Evolutionary conservation across 1,284 basidiomycete species (phyloP), one percentile per base, ranked within the genome.

Genomic region (Bjerkandera adusta): DNA sequence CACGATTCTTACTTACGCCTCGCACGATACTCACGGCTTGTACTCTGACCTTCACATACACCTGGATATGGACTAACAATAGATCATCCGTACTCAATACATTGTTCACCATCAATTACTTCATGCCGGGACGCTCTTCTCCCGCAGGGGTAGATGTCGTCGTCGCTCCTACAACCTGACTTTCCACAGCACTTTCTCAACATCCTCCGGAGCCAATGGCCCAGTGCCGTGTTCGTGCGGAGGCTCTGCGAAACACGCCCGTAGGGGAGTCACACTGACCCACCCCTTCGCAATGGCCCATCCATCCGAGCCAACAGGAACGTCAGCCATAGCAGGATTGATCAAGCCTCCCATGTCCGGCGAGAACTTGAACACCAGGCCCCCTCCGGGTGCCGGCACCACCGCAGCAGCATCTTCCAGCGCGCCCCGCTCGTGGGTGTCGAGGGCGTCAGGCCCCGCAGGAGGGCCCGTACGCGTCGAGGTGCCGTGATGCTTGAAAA

Each of bases 231-330:
- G 41, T 21, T 56, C 60, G 11, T 55, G 51, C 27, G 52, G 58
- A 11, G 79, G 79, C 58, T 90, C 85, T 12, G 77, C 86, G 59
- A 91, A 92, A 41, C 75, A 72, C 2, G 89, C 82, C 43, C 79
- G 72, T 47, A 92, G 63, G 2, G 90, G 85, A 20, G 87, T 90
- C 2, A 92, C 79, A 51, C 85, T 88, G 18, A 77, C 81, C 56
- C 71, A 77, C 7, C 83, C 85, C 48, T 80, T 70, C 52, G 73
- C 68, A 21, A 92, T 70, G 16, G 87, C 89, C 85, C 86, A 94
- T 0, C 79, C 82, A 66, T 96, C 93, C 7, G 86, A 83, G 2
- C 89, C 91, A 32, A 79, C 70, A 1, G 90, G 87, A 16, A 94
- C 62, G 7, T 66, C 65, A 1, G 76, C 71, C 20, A 71, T 52